Percentiles rank a stretch among this genome's conserved stretches.
Evolutionary conservation across 805 yeast genomes (phyloP).

Genomic region (Sporopachydermia quercuum): DNA sequence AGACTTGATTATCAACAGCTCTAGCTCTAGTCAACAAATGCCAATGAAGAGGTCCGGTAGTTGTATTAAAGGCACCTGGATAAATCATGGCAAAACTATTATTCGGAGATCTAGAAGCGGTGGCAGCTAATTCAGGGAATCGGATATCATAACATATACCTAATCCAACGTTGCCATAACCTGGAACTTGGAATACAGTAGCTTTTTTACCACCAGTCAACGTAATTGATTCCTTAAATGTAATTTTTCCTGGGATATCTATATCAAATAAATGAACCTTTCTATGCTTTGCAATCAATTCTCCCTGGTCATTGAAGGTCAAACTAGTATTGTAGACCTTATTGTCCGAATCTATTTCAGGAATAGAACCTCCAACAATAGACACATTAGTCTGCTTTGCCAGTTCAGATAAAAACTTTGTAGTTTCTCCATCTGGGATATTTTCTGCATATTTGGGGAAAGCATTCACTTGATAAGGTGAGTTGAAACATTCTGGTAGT

Average conservation of each 20-base stretch:
- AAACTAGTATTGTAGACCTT: constrained; percentile 60
- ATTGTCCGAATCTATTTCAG: constrained; percentile 48
- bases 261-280: constrained; percentile 88
- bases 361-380: constrained; percentile 85
- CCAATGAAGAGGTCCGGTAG: constrained; percentile 80
- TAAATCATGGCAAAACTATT: constrained; percentile 64
- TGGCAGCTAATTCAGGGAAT: constrained; percentile 63
- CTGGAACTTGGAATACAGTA: constrained; percentile 56
- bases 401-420: constrained; percentile 41
- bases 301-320: constrained; percentile 59
- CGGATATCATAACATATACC: constrained; percentile 79
- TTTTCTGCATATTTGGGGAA: constrained; percentile 79
- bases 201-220: constrained; percentile 71
- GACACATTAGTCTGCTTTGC: constrained; percentile 53
- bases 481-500: constrained; percentile 91
- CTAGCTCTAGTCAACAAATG: constrained; percentile 57
- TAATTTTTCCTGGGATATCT: constrained; percentile 80
- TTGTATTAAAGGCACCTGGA: constrained; percentile 77
- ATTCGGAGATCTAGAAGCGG: constrained; percentile 41
- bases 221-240: constrained; percentile 68
- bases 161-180: constrained; percentile 58
- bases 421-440: constrained; percentile 60
- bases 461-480: constrained; percentile 81
- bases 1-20: constrained; percentile 62
- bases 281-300: constrained; percentile 74